Conservation (phyloP, 2,329 filamentous ascomycete genomes). For the Alternaria ventricosa region DNA sequence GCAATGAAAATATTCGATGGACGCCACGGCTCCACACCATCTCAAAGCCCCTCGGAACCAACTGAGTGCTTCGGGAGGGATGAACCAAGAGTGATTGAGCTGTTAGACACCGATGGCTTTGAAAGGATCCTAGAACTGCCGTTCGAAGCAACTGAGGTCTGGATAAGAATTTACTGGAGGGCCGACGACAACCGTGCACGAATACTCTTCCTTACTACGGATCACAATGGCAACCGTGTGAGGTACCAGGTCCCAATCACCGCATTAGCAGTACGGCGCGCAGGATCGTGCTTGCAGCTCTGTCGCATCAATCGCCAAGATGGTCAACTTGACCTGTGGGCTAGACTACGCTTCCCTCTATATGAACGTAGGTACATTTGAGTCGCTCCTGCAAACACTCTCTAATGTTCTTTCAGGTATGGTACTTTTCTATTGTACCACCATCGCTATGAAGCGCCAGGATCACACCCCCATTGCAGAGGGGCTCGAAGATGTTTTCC, state of each 20-base stretch:
- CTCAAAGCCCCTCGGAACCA: conserved; percentile 39
- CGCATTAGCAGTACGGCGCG: conserved; percentile 52
- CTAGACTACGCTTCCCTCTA: conserved; percentile 60
- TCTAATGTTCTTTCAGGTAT: conserved; percentile 51
- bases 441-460: conserved; percentile 65
- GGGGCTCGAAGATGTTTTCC: conserved; percentile 57
- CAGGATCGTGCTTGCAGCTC: conserved; percentile 51
- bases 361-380: conserved; percentile 58
- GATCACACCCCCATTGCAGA: conserved; percentile 53
- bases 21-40: conserved; percentile 46
- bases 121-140: conserved; percentile 51
- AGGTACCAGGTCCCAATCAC: conserved; percentile 60
- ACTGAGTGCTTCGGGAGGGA: conserved; percentile 47
- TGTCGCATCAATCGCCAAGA: conserved; percentile 49
- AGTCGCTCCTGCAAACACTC: background rate
- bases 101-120: conserved; percentile 50
- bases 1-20: conserved; percentile 54
- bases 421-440: conserved; percentile 64
- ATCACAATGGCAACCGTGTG: conserved; percentile 49
- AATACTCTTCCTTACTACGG: conserved; percentile 59
- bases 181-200: conserved; percentile 59
- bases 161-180: conserved; percentile 60
- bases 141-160: conserved; percentile 57
- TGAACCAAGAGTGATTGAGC: conserved; percentile 42
- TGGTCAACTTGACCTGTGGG: conserved; percentile 58